These are phyloP conservation scores for Aspergillus conjunctus DNA, from an alignment of 495 filamentous ascomycete species.

Conservation along the genomic window DNA sequence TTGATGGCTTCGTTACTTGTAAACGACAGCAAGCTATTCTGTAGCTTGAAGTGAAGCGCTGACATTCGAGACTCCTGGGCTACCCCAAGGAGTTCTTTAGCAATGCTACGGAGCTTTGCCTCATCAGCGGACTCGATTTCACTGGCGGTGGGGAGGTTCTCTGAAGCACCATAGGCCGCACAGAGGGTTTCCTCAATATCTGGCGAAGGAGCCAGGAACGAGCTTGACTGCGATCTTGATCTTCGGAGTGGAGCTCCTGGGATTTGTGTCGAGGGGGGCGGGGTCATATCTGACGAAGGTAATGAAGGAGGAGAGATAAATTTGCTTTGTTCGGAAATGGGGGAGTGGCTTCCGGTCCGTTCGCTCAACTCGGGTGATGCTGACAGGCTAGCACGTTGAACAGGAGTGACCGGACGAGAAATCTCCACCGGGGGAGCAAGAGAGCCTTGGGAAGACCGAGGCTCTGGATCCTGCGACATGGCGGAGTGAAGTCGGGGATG, in stretches of 20 bases:
- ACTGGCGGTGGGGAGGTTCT: conserved; percentile 59
- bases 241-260: conserved; percentile 44
- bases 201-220: conserved; percentile 57
- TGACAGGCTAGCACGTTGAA: conserved; percentile 40
- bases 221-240: conserved; percentile 45
- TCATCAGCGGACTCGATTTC: conserved; percentile 64
- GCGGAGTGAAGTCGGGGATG: conserved; percentile 15
- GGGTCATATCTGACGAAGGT: conserved; percentile 61
- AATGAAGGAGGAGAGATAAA: conserved; percentile 44
- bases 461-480: conserved; percentile 44
- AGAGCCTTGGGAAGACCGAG: conserved; percentile 36
- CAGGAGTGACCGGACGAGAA: conserved; percentile 39
- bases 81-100: conserved; percentile 52
- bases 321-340: conserved; percentile 37
- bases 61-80: conserved; percentile 72
- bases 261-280: conserved; percentile 73
- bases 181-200: conserved; percentile 59
- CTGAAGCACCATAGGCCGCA: conserved; percentile 49
- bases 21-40: conserved; percentile 83
- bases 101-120: conserved; percentile 62
- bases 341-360: conserved; percentile 31
- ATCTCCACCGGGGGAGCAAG: conserved; percentile 47
- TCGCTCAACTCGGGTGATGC: conserved; percentile 45
- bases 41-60: conserved; percentile 87
- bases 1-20: conserved; percentile 85